Base-by-base conservation (phyloP, 2,329 filamentous ascomycete species). In the Fusarium pseudocircinatum region DNA sequence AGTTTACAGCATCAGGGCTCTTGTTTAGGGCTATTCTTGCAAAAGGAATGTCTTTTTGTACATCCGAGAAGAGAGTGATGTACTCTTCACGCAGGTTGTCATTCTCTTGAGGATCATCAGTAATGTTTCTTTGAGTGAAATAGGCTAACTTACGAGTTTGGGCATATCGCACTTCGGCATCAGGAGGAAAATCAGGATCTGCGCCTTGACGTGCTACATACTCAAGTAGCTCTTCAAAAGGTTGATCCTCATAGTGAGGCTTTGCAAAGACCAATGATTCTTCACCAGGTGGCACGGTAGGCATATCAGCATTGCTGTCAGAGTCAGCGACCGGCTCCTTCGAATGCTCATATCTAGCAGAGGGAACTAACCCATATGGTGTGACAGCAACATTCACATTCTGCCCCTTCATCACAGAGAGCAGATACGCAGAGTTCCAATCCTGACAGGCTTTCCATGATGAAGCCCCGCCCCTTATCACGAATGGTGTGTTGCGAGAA, bases 11-110 rank as follows among this genome's bases (percentile, higher is more conserved):
- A 71, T 96, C 94, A 0, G 93, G 92, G 1, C 83, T 78, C 54
- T 87, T 85, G 43, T 88, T 84, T 0, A 96, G 87, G 1, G 93
- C 93, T 69, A 94, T 90, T 34, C 91, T 88, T 0, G 93, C 93
- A 79, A 93, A 96, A 3, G 92, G 87, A 52, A 96, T 90, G 62
- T 88, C 87, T 6, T 81, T 81, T 16, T 90, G 91, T 0, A 94
- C 89, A 73, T 93, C 87, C 2, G 83, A 77, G 78, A 91, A 90
- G 6, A 96, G 86, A 1, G 85, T 76, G 1, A 83, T 72, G 79
- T 95, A 96, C 81, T 96, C 94, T 67, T 90, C 86, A 5, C 91
- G 89, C 26, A 96, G 87, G 78, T 96, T 96, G 80, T 96, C 92
- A 79, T 96, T 95, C 84, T 96, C 91, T 91, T 6, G 26, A 30